Percentiles rank a stretch among this genome's conserved stretches.
Conservation (phyloP, 768 basidiomycete genomes). For the Thelephora aurantiotincta region DNA sequence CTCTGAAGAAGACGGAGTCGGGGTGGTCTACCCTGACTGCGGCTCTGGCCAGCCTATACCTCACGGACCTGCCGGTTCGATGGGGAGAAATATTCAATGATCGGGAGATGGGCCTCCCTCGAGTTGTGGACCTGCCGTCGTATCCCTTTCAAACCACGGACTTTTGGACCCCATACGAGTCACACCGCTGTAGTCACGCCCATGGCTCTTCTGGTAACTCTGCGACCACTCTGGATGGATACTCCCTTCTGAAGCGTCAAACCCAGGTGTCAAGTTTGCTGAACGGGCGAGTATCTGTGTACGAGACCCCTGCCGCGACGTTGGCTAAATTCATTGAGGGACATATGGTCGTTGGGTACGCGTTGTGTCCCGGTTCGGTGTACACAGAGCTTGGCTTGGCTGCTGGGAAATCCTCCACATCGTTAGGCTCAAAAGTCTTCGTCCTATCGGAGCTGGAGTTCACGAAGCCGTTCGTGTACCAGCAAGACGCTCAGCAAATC, state of each 20-base stretch:
- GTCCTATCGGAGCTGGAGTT: slow-evolving; percentile 32
- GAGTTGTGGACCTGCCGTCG: slow-evolving; percentile 34
- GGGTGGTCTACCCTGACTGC: slow-evolving; percentile 30
- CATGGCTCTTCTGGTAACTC: slow-evolving; percentile 1
- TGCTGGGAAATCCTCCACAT: slow-evolving; percentile 24
- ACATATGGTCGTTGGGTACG: slow-evolving; percentile 37
- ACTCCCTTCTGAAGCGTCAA: not conserved
- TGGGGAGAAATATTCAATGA: slow-evolving; percentile 45
- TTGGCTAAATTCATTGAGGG: slow-evolving; percentile 35
- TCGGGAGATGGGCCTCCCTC: not conserved
- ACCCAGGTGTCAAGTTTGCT: not conserved
- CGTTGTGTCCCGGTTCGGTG: slow-evolving; percentile 46
- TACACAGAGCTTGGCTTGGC: slow-evolving; percentile 44
- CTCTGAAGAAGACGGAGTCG: slow-evolving; percentile 31
- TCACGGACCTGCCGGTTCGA: slow-evolving; percentile 22
- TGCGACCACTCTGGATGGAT: not conserved
- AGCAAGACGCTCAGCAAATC: slow-evolving; percentile 15
- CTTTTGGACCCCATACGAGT: slow-evolving; percentile 42
- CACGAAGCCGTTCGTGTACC: slow-evolving; percentile 39
- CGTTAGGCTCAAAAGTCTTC: slow-evolving; percentile 19
- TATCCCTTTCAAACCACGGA: slow-evolving; percentile 45
- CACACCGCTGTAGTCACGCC: slow-evolving; percentile 7
- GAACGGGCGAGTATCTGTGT: slow-evolving; percentile 19
- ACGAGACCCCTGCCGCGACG: slow-evolving; percentile 35
- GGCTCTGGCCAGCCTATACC: slow-evolving; percentile 36